Evolutionary conservation across 768 basidiomycete species (phyloP).

Genomic region (Cubamyces sp.): DNA sequence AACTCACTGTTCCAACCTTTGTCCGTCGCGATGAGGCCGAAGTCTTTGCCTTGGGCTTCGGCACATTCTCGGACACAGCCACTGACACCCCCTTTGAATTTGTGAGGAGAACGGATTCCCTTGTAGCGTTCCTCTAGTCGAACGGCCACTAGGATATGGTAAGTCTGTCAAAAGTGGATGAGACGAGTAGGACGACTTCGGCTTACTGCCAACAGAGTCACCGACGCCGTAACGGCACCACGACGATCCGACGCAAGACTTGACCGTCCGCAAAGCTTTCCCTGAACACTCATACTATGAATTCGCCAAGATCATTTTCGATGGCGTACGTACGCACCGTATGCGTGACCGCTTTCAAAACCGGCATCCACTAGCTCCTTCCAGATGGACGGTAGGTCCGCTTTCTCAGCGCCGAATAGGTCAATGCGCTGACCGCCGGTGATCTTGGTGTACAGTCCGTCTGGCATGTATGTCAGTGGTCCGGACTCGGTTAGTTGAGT

Average conservation of each 20-base stretch:
- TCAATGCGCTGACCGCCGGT: slow-evolving; percentile 65
- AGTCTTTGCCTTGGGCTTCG: slow-evolving; percentile 76
- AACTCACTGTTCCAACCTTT: slow-evolving; percentile 74
- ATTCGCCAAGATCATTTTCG: background rate
- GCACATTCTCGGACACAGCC: slow-evolving; percentile 80
- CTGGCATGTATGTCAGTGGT: slow-evolving; percentile 25
- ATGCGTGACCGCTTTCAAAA: slow-evolving; percentile 78
- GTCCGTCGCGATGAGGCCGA: slow-evolving; percentile 75
- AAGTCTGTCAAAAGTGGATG: background rate
- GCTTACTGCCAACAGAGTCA: slow-evolving; percentile 65
- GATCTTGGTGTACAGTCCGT: slow-evolving; percentile 66
- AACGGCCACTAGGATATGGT: slow-evolving; percentile 52
- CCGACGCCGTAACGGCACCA: slow-evolving; percentile 77
- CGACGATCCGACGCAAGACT: slow-evolving; percentile 74
- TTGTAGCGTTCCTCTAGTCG: slow-evolving; percentile 74
- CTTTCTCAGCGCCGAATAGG: slow-evolving; percentile 70
- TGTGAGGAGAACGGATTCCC: slow-evolving; percentile 71
- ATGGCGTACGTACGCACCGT: slow-evolving; percentile 47
- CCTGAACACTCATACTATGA: slow-evolving; percentile 25
- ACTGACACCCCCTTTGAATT: slow-evolving; percentile 76
- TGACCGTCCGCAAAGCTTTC: slow-evolving; percentile 70
- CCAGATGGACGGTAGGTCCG: slow-evolving; percentile 72
- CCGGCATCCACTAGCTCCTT: slow-evolving; percentile 64
- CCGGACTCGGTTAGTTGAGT: too few species aligned
- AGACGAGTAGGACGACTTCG: background rate